These are phyloP conservation scores for Phascolomyces articulosus DNA, from an alignment of 371 early-diverging fungal genomes.

Conservation along the genomic window DNA sequence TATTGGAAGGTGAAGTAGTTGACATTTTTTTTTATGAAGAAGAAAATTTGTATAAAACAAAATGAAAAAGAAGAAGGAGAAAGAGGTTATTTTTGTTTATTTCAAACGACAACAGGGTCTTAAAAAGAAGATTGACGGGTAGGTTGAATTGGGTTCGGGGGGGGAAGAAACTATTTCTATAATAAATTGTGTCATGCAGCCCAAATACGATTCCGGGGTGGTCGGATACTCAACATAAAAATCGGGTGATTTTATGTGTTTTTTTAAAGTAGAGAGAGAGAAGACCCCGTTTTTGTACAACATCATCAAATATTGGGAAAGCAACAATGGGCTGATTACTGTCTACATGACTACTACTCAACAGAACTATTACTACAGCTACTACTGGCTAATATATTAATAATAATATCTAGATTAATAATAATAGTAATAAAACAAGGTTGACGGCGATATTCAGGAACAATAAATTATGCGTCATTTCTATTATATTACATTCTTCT, in stretches of 20 bases:
- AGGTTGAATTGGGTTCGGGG: too few species aligned
- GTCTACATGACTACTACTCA: too few species aligned
- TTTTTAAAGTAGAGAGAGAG: neutral
- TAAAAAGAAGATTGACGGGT: too few species aligned
- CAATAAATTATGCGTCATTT: too few species aligned
- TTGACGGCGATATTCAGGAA: too few species aligned
- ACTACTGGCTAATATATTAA: too few species aligned
- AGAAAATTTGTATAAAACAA: neutral
- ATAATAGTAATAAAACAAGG: too few species aligned
- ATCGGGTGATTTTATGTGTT: neutral
- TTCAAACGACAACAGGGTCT: neutral
- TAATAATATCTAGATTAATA: too few species aligned
- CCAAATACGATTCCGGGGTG: neutral
- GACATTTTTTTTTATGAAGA: neutral
- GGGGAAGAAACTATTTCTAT: too few species aligned
- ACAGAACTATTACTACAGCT: too few species aligned
- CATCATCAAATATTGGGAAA: neutral
- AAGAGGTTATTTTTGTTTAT: slow-evolving; percentile 8
- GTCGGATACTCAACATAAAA: neutral
- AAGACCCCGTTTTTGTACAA: neutral
- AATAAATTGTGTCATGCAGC: neutral
- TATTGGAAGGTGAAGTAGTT: neutral
- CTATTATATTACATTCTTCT: too few species aligned
- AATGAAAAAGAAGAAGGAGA: neutral
- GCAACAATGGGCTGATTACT: neutral